Evolutionary conservation across 768 basidiomycete species (phyloP).

Genomic region (Suillus subaureus): DNA sequence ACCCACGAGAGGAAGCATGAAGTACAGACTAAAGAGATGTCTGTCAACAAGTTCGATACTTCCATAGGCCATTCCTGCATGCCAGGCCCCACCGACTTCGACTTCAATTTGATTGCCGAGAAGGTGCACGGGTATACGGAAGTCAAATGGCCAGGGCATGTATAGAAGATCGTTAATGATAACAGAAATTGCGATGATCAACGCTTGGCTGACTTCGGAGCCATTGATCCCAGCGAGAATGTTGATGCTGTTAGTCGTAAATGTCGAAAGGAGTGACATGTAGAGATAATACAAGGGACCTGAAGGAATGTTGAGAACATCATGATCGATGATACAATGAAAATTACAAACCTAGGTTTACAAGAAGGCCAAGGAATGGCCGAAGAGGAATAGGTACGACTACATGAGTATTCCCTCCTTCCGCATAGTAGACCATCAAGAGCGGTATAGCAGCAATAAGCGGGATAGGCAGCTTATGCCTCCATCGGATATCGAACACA

Average conservation of each 20-base stretch:
- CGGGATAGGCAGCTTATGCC: conserved; percentile 96
- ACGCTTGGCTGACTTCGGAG: conserved; percentile 90
- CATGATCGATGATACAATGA: background rate
- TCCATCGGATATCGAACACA: conserved; percentile 97
- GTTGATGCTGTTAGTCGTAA: conserved; percentile 97
- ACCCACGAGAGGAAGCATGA: conserved; percentile 93
- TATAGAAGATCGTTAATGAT: conserved; percentile 91
- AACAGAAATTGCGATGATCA: conserved; percentile 90
- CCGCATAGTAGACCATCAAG: conserved; percentile 95
- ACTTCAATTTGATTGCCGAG: conserved; percentile 67
- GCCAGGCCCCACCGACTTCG: conserved; percentile 79
- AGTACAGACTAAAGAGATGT: conserved; percentile 95
- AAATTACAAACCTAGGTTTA: conserved; percentile 78
- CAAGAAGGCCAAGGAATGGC: conserved; percentile 67
- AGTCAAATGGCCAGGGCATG: conserved; percentile 84
- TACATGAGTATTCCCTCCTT: conserved; percentile 89
- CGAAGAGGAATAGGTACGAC: conserved; percentile 89
- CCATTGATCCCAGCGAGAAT: conserved; percentile 98
- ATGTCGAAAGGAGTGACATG: conserved; percentile 95
- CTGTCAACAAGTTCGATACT: conserved; percentile 87
- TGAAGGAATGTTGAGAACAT: conserved; percentile 33
- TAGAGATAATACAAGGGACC: conserved; percentile 96
- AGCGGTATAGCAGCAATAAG: conserved; percentile 94
- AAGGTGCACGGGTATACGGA: conserved; percentile 70
- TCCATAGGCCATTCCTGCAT: conserved; percentile 83